Conservation (phyloP, 495 filamentous ascomycete species). For the Antarctomyces pellizariae region DNA sequence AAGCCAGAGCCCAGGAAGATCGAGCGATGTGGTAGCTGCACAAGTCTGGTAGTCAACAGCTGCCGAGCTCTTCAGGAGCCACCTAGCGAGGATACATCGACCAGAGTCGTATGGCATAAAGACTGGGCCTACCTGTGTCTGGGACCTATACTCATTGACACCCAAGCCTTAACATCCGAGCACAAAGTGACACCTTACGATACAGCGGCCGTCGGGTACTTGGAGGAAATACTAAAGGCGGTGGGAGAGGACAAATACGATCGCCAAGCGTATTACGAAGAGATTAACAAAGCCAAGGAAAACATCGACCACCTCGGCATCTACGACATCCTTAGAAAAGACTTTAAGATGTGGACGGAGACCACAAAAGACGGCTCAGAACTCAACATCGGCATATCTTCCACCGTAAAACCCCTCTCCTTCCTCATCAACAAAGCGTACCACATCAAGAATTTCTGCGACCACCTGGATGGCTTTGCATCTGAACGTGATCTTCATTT, state of each 20-base stretch:
- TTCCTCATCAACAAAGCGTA: constrained; percentile 36
- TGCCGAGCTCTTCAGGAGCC: constrained; percentile 18
- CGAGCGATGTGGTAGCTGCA: constrained; percentile 61
- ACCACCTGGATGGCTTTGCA: constrained; percentile 29
- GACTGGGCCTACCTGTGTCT: constrained; percentile 57
- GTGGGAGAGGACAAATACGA: constrained; percentile 23
- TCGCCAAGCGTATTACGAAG: constrained; percentile 32
- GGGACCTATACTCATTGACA: constrained; percentile 68
- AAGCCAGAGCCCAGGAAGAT: constrained; percentile 27
- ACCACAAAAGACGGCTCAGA: constrained; percentile 10
- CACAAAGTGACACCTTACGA: constrained; percentile 59
- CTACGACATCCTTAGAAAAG: constrained; percentile 59
- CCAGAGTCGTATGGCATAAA: constrained; percentile 24
- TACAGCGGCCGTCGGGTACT: constrained; percentile 33
- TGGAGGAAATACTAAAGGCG: constrained; percentile 23
- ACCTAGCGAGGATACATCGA: constrained; percentile 1
- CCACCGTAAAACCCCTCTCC: constrained; percentile 39
- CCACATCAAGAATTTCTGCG: constrained; percentile 20
- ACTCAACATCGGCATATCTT: constrained; percentile 47
- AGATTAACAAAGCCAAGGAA: constrained; percentile 42
- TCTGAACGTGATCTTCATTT: constrained; percentile 34
- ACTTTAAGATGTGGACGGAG: constrained; percentile 82
- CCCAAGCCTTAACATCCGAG: constrained; percentile 40
- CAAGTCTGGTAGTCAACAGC: constrained; percentile 47
- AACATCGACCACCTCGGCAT: constrained; percentile 42